These are phyloP conservation scores for Solanum hybrid DNA, from an alignment of 305 asterid genomes.

Conservation along the genomic window DNA sequence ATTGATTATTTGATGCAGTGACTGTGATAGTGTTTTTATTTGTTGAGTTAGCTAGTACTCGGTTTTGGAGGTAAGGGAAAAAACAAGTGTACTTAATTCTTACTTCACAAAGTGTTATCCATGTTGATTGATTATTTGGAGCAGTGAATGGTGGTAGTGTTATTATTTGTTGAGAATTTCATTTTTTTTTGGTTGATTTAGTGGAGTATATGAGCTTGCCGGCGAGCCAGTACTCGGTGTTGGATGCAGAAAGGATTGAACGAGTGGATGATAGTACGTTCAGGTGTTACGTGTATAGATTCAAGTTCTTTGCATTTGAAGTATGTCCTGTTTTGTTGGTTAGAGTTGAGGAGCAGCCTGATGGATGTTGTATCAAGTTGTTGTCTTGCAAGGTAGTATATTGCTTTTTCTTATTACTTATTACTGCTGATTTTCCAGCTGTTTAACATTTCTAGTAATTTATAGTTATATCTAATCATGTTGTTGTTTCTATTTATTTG, in stretches of 20 bases:
- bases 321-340: slow-evolving; percentile 94
- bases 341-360: slow-evolving; percentile 84
- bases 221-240: slow-evolving; percentile 95
- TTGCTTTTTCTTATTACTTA: not conserved
- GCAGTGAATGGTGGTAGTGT: not conserved
- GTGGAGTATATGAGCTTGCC: slow-evolving; percentile 96
- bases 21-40: not conserved
- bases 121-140: not conserved
- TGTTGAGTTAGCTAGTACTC: slow-evolving; percentile 44
- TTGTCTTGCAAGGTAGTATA: slow-evolving; percentile 11
- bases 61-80: slow-evolving; percentile 36
- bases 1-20: not conserved
- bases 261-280: slow-evolving; percentile 83
- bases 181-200: slow-evolving; percentile 3
- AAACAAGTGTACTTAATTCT: not conserved
- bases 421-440: not conserved
- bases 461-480: not conserved
- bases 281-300: slow-evolving; percentile 72
- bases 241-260: slow-evolving; percentile 95
- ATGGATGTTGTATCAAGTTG: slow-evolving; percentile 40
- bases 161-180: not conserved
- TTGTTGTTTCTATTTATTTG: slow-evolving; percentile 4
- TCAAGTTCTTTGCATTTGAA: slow-evolving; percentile 79
- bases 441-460: not conserved
- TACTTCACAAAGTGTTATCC: not conserved